Evolutionary conservation across 2,329 filamentous ascomycete species (phyloP).

Genomic region (Aspergillus calidoustus): DNA sequence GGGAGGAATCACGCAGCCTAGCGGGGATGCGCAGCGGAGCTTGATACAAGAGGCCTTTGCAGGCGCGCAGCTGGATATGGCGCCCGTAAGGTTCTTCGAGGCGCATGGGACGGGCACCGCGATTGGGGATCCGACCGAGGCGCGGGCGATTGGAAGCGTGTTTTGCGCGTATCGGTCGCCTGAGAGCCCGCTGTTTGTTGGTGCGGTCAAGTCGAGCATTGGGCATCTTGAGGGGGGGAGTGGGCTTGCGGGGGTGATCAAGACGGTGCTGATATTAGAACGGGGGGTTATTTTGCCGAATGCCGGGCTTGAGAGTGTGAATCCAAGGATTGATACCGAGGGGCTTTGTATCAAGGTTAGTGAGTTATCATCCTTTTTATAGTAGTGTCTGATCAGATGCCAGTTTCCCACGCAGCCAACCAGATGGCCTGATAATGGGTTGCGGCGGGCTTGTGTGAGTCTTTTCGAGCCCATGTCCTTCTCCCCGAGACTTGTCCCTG

Average conservation of each 20-base stretch:
- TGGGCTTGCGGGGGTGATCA: conserved; percentile 30
- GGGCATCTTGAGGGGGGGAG: conserved; percentile 23
- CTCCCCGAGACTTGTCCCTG: too few relatives aligned
- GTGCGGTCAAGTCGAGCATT: conserved; percentile 21
- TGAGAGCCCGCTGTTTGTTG: conserved; percentile 18
- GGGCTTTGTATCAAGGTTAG: not conserved
- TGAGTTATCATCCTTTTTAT: too few relatives aligned
- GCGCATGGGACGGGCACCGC: conserved; percentile 27
- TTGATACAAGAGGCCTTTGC: conserved; percentile 17
- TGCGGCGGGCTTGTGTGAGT: conserved; percentile 20
- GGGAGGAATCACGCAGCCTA: conserved; percentile 11
- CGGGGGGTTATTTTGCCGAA: conserved; percentile 17
- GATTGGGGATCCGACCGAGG: conserved; percentile 25
- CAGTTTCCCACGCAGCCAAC: conserved; percentile 18
- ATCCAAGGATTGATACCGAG: conserved; percentile 16
- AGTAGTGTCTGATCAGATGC: not conserved
- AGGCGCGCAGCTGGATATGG: conserved; percentile 5
- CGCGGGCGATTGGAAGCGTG: conserved; percentile 9
- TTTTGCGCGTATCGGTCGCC: conserved; percentile 2
- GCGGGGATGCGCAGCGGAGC: conserved; percentile 2
- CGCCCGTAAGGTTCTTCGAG: conserved; percentile 19
- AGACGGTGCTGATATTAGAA: conserved; percentile 14
- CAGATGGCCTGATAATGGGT: conserved; percentile 33
- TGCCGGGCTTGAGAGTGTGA: conserved; percentile 16
- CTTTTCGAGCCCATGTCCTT: conserved; percentile 23